Conservation (phyloP, 345 rosid genomes). For the Eucalyptus lansdowneana region DNA sequence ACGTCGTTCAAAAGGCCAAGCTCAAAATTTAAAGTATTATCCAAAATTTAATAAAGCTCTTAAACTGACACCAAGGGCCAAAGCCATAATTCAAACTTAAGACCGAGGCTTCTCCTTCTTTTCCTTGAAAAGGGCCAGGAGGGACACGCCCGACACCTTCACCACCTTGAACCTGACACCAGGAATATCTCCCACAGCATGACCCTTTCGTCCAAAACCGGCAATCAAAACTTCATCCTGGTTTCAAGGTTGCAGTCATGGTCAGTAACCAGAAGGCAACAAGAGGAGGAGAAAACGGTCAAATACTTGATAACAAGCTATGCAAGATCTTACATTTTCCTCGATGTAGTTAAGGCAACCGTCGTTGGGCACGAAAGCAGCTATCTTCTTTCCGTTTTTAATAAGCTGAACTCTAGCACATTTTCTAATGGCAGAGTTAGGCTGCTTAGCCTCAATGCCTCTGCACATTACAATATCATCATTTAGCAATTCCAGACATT, state of each 20-base stretch:
- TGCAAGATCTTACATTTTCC: conserved; percentile 50
- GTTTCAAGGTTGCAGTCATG: neutral
- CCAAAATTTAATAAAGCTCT: neutral
- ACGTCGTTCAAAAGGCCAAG: conserved; percentile 2
- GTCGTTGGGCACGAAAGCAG: conserved; percentile 93
- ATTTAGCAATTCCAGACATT: neutral
- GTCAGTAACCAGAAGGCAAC: neutral
- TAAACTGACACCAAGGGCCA: neutral
- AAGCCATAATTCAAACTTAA: neutral
- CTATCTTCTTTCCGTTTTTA: conserved; percentile 93
- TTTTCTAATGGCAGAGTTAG: conserved; percentile 94
- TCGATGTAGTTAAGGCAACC: conserved; percentile 95
- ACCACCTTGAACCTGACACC: conserved; percentile 87
- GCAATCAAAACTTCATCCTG: conserved; percentile 78
- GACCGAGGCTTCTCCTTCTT: conserved; percentile 89
- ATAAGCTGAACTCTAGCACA: conserved; percentile 94
- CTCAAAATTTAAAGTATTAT: neutral
- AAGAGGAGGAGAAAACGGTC: neutral
- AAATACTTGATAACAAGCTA: neutral
- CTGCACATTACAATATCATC: conserved; percentile 11
- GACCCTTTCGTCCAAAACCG: conserved; percentile 79
- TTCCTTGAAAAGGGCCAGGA: conserved; percentile 68
- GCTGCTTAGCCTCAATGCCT: conserved; percentile 97
- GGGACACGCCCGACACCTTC: conserved; percentile 78
- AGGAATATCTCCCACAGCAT: conserved; percentile 84